Evolutionary conservation across 805 yeast species (phyloP).

Genomic region (Pichia ethanolica): DNA sequence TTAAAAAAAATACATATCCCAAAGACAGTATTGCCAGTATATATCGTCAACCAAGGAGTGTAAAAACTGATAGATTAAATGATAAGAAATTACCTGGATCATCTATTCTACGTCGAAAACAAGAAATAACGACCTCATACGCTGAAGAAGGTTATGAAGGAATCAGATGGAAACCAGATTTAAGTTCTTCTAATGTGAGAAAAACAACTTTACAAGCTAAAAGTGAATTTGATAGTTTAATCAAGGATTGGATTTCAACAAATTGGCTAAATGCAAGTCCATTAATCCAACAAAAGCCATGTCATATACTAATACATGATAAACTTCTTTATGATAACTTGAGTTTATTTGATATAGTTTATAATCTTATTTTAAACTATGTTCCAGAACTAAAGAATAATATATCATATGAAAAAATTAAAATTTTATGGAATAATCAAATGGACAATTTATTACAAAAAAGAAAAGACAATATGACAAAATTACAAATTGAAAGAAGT

Average conservation of each 20-base stretch:
- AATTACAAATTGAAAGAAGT: conserved; percentile 2
- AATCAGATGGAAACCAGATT: conserved; percentile 1
- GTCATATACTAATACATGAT: conserved; percentile 24
- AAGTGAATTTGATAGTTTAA: conserved; percentile 17
- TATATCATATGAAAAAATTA: not conserved
- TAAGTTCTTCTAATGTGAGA: conserved; percentile 2
- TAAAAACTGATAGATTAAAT: not conserved
- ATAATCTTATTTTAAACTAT: conserved; percentile 4
- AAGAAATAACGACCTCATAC: not conserved
- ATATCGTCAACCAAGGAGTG: not conserved
- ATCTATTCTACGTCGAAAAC: not conserved
- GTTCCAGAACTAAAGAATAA: conserved; percentile 2
- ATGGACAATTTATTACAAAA: conserved; percentile 6
- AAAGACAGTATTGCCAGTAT: not conserved
- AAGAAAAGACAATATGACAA: not conserved
- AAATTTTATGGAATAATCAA: conserved; percentile 15
- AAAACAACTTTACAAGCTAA: conserved; percentile 4
- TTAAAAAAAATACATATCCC: no score
- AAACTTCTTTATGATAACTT: conserved; percentile 15
- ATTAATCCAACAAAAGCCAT: conserved; percentile 12
- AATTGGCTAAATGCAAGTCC: conserved; percentile 15
- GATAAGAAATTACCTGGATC: conserved; percentile 2
- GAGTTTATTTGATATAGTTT: conserved; percentile 15
- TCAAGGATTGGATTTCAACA: conserved; percentile 21
- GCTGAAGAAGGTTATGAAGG: not conserved